phyloP scores from a whole-genome alignment of 345 rosid species.

The Citrus maxima region DNA sequence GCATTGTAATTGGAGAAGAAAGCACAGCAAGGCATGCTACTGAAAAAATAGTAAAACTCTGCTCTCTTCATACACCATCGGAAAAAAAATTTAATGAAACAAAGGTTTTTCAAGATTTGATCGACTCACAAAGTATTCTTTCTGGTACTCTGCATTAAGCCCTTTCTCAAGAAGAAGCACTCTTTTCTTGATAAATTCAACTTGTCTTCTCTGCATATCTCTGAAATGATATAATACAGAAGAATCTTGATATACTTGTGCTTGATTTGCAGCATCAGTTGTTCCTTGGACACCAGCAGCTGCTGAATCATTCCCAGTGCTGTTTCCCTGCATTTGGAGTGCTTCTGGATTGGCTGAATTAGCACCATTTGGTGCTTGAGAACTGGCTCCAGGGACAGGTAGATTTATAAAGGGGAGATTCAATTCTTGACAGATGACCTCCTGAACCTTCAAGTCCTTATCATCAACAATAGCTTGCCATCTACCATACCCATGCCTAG shows the following conservation, averaged over 20 bases:
- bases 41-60: too few species aligned
- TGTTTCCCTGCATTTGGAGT: constrained; percentile 49
- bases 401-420: constrained; percentile 71
- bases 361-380: constrained; percentile 66
- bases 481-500: constrained; percentile 98
- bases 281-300: constrained; percentile 49
- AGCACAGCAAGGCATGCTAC: background rate
- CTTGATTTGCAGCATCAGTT: constrained; percentile 41
- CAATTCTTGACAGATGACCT: constrained; percentile 84
- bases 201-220: constrained; percentile 92
- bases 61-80: background rate
- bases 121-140: constrained; percentile 60
- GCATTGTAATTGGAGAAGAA: background rate
- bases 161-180: constrained; percentile 90
- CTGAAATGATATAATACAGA: constrained; percentile 58
- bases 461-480: constrained; percentile 99
- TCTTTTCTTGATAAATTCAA: constrained; percentile 93
- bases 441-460: constrained; percentile 82
- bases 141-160: constrained; percentile 65
- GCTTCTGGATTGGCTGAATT: constrained; percentile 45
- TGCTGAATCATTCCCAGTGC: constrained; percentile 40
- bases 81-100: background rate
- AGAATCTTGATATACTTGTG: constrained; percentile 47
- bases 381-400: constrained; percentile 57
- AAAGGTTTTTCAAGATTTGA: background rate